phyloP scores from a whole-genome alignment of 352 stramenopile genomes.

The Globisporangium alternatum region DNA sequence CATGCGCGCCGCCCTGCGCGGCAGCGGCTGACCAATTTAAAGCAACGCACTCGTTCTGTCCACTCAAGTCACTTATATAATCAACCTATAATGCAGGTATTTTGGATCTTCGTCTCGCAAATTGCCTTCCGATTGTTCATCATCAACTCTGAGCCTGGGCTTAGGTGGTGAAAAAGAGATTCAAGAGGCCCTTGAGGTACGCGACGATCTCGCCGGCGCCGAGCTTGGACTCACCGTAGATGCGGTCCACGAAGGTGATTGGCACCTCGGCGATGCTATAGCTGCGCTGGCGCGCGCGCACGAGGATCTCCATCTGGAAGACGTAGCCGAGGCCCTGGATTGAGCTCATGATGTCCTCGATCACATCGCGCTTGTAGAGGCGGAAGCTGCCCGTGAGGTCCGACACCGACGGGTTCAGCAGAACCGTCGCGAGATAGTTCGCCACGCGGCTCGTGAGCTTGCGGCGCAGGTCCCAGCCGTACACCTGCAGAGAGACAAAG shows the following conservation, averaged over 20 bases:
- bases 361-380: conserved; percentile 94
- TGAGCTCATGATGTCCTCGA: conserved; percentile 93
- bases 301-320: conserved; percentile 99
- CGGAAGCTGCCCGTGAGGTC: conserved; percentile 98
- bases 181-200: conserved; percentile 95
- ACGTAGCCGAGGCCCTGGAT: conserved; percentile 93
- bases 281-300: conserved; percentile 89
- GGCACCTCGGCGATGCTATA: conserved; percentile 95
- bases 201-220: conserved; percentile 96
- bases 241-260: conserved; percentile 98
- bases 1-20: conserved; percentile 11
- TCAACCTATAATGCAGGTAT: conserved; percentile 14
- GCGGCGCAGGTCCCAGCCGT: conserved; percentile 95
- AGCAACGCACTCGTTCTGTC: background rate
- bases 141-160: too few species aligned
- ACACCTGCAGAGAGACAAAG: conserved; percentile 57
- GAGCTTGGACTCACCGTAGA: conserved; percentile 99
- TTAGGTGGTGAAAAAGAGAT: conserved; percentile 95
- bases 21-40: conserved; percentile 7
- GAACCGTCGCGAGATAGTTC: conserved; percentile 97
- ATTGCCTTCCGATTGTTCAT: background rate
- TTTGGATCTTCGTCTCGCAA: conserved; percentile 11
- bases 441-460: conserved; percentile 96
- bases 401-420: conserved; percentile 93
- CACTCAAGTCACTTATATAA: conserved; percentile 15